These are phyloP conservation scores for Terana coerulea DNA, from an alignment of 768 basidiomycete genomes.

Conservation along the genomic window DNA sequence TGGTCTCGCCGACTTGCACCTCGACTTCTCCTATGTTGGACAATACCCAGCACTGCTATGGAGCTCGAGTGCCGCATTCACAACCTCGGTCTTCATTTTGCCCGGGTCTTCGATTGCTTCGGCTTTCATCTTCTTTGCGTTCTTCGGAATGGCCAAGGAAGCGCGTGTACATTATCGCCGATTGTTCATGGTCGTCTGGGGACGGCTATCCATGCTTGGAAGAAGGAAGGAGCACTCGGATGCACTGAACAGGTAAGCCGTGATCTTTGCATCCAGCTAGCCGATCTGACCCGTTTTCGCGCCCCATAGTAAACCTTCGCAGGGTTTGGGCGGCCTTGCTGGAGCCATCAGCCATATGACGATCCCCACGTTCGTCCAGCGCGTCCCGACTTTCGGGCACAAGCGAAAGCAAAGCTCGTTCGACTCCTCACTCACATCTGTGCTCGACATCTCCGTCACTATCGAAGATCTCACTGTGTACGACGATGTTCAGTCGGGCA, in stretches of 20 bases:
- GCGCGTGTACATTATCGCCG: constrained; percentile 39
- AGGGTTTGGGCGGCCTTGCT: too few species aligned
- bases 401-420: too few species aligned
- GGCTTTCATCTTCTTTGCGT: constrained; percentile 47
- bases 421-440: not conserved
- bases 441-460: not conserved
- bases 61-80: constrained; percentile 22
- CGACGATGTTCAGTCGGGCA: not conserved
- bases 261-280: too few species aligned
- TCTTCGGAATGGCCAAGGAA: constrained; percentile 57
- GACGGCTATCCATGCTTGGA: too few species aligned
- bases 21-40: constrained; percentile 37
- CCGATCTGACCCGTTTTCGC: too few species aligned
- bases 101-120: constrained; percentile 39
- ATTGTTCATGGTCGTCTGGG: too few species aligned
- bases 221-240: too few species aligned
- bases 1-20: constrained; percentile 52
- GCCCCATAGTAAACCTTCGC: too few species aligned
- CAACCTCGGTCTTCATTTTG: constrained; percentile 25
- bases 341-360: not conserved
- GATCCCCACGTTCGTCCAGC: constrained; percentile 3
- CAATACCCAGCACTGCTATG: constrained; percentile 36
- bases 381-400: not conserved
- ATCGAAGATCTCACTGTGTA: not conserved
- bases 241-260: too few species aligned